Conservation (phyloP, 164 flowering plant species). For the Tinospora cordifolia region DNA sequence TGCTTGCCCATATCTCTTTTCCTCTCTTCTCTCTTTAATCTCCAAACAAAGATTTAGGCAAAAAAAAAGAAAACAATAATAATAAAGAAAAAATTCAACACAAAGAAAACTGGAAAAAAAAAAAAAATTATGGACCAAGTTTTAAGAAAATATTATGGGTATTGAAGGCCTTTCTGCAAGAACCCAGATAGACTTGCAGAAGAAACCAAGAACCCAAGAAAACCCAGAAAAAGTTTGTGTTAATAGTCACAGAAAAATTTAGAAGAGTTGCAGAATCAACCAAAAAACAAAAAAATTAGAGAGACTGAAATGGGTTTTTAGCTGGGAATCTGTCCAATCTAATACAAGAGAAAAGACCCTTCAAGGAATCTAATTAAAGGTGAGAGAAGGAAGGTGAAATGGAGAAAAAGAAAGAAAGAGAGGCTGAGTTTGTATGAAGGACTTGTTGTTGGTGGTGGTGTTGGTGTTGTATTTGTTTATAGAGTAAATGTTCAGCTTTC, state of each 20-base stretch:
- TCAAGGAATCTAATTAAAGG: slow-evolving; percentile 61
- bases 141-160: slow-evolving; percentile 18
- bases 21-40: slow-evolving; percentile 22
- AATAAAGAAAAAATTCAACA: not conserved
- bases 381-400: slow-evolving; percentile 37
- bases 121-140: slow-evolving; percentile 10
- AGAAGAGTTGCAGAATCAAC: slow-evolving; percentile 13
- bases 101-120: not conserved
- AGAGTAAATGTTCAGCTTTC: slow-evolving; percentile 55
- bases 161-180: slow-evolving; percentile 18
- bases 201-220: slow-evolving; percentile 17
- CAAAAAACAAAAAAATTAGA: slow-evolving; percentile 11
- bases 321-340: slow-evolving; percentile 45
- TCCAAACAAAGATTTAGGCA: slow-evolving; percentile 12
- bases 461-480: slow-evolving; percentile 30
- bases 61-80: not conserved
- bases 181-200: slow-evolving; percentile 35
- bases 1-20: slow-evolving; percentile 72
- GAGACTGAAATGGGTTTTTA: slow-evolving; percentile 33
- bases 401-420: slow-evolving; percentile 11
- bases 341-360: slow-evolving; percentile 42
- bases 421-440: slow-evolving; percentile 31
- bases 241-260: slow-evolving; percentile 1
- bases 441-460: slow-evolving; percentile 27
- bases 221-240: slow-evolving; percentile 8